Conservation (phyloP, 2,329 filamentous ascomycete genomes). For the Pseudogymnoascus sp. region DNA sequence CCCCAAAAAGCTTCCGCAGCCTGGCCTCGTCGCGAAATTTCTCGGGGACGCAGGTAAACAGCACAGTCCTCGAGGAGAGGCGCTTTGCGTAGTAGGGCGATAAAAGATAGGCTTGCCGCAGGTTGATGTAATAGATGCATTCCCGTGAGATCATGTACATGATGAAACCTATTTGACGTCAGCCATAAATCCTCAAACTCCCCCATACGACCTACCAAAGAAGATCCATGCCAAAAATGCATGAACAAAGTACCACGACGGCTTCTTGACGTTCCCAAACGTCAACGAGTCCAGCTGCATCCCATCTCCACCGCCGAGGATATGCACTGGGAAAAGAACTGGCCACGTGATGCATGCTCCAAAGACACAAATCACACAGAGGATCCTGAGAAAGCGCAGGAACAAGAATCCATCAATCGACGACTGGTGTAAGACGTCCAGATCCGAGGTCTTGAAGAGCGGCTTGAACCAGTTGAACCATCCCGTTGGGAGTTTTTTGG, state of each 20-base stretch:
- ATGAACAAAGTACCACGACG: conserved; percentile 51
- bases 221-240: conserved; percentile 54
- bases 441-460: conserved; percentile 28
- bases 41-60: conserved; percentile 56
- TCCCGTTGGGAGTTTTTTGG: conserved; percentile 24
- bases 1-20: conserved; percentile 50
- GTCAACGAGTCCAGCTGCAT: conserved; percentile 50
- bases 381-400: conserved; percentile 55
- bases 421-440: conserved; percentile 49
- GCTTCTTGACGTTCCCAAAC: conserved; percentile 46
- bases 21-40: conserved; percentile 50
- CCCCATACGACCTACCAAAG: conserved; percentile 32
- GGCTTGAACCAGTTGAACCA: conserved; percentile 31
- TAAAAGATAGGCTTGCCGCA: conserved; percentile 59
- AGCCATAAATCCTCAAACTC: background rate
- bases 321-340: conserved; percentile 56
- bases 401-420: conserved; percentile 59
- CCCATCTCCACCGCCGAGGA: conserved; percentile 46
- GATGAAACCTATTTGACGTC: conserved; percentile 39
- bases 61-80: conserved; percentile 57
- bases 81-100: conserved; percentile 57
- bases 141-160: conserved; percentile 59
- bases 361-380: conserved; percentile 51
- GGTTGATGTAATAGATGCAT: conserved; percentile 58
- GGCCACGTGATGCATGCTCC: conserved; percentile 56